Conservation (phyloP, 805 yeast genomes). For the Cephaloascus fragrans region DNA sequence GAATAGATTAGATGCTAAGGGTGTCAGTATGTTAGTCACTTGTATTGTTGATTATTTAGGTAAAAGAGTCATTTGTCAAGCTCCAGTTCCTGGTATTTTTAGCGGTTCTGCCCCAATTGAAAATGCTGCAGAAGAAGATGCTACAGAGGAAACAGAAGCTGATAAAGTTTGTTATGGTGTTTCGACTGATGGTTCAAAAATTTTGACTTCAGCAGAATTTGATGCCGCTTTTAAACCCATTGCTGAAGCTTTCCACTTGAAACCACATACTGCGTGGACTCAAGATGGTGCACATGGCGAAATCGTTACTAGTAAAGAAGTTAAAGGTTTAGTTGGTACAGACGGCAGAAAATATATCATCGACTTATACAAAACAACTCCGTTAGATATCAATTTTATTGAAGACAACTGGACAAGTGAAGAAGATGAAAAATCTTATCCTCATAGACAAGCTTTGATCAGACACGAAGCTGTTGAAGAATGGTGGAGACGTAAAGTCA, state of each 20-base stretch:
- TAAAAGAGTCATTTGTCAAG: slow-evolving; percentile 79
- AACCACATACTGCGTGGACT: slow-evolving; percentile 50
- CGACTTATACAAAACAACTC: slow-evolving; percentile 78
- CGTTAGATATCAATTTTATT: slow-evolving; percentile 71
- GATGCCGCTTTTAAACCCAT: slow-evolving; percentile 46
- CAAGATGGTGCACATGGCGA: slow-evolving; percentile 34
- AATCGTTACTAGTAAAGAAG: slow-evolving; percentile 61
- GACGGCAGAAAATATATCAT: slow-evolving; percentile 80
- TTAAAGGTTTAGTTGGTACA: slow-evolving; percentile 78
- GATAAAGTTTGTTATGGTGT: slow-evolving; percentile 67
- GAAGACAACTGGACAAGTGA: slow-evolving; percentile 39
- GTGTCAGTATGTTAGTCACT: slow-evolving; percentile 65
- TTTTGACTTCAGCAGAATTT: slow-evolving; percentile 44
- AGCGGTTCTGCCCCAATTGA: slow-evolving; percentile 26
- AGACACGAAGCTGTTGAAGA: slow-evolving; percentile 86
- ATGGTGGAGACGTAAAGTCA: slow-evolving; percentile 74
- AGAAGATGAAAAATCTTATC: slow-evolving; percentile 47
- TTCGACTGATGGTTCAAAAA: slow-evolving; percentile 45
- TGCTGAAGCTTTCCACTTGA: slow-evolving; percentile 71
- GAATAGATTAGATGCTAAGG: slow-evolving; percentile 53
- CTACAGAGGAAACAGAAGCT: slow-evolving; percentile 20
- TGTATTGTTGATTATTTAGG: slow-evolving; percentile 89
- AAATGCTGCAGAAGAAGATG: slow-evolving; percentile 27
- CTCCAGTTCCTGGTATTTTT: slow-evolving; percentile 92
- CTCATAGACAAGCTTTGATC: slow-evolving; percentile 69